Base-by-base conservation (phyloP, 345 rosid genomes). In the Raphanus raphanistrum region DNA sequence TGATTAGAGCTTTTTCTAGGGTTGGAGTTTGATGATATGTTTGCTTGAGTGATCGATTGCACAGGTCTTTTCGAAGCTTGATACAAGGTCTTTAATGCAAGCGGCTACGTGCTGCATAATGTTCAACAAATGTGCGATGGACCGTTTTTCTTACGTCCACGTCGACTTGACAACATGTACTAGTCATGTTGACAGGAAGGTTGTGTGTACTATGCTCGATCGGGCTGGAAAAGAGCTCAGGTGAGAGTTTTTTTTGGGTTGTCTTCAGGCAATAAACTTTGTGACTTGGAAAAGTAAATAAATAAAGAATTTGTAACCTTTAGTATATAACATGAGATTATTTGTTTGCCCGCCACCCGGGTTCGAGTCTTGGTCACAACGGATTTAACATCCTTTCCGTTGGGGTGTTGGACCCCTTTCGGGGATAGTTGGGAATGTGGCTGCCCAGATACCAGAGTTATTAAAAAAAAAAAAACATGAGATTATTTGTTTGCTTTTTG, bases 61-160 rank as follows among this genome's bases (percentile, higher is more conserved):
- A 9, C 76, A 91, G 95, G 93, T 93, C 6, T 90, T 93, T 77
- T 90, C 97, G 10, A 87, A 90, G 95, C 91, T 93, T 55, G 97
- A 93, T 84, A 81, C 93, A 0, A 92, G 86, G 82, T 91, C 95
- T 84, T 80, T 91, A 9, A 87, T 93, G 82, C 86, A 88, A 74
- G 90, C 85, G 28, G 88, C 92, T 7, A 97, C 88, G 3, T 80
- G 92, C 32, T 93, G 97, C 85, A 89, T 88, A 6, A 83, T 91
- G 92, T 93, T 93, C 75, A 81, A 80, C 81, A 91, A 84, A 71
- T 93, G 93, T 79, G 93, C 93, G 0, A 88, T 87, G 97, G 97
- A 93, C 80, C 97, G 91, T 70, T 70, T 76, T 45, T 91, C 90
- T 83, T 89, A 93, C 80, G 70, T 89, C 48, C 73, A 86, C 78